Evolutionary conservation across 1,284 basidiomycete species (phyloP).

Genomic region (Puccinia horiana): DNA sequence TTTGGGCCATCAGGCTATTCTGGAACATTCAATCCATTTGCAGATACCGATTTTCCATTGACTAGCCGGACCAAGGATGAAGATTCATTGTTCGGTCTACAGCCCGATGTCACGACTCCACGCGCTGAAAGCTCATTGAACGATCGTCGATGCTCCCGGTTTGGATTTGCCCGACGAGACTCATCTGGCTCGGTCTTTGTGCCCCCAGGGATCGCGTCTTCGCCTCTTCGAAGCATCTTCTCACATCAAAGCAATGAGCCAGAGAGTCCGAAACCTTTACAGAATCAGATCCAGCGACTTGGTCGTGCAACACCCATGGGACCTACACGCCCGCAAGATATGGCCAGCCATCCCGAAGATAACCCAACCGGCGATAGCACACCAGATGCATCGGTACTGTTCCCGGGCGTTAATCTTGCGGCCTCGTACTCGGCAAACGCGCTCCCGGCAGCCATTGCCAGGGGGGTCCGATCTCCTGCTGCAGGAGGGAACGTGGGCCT

Average conservation of each 20-base stretch:
- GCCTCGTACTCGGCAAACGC: constrained; percentile 49
- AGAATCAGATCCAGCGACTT: not conserved
- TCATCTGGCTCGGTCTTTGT: constrained; percentile 23
- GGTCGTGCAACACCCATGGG: not conserved
- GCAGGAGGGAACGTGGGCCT: not conserved
- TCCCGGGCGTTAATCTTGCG: constrained; percentile 44
- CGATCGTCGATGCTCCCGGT: constrained; percentile 41
- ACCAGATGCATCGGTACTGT: constrained; percentile 46
- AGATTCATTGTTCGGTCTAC: not conserved
- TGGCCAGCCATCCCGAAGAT: not conserved
- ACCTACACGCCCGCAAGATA: constrained; percentile 18
- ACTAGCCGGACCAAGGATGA: constrained; percentile 1
- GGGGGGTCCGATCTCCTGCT: constrained; percentile 39
- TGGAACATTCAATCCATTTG: constrained; percentile 48
- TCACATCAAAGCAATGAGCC: constrained; percentile 24
- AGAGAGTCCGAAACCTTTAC: constrained; percentile 4
- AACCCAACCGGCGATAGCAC: constrained; percentile 1
- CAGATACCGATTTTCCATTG: constrained; percentile 28
- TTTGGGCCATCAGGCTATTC: constrained; percentile 33
- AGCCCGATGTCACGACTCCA: not conserved
- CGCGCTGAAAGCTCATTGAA: constrained; percentile 23
- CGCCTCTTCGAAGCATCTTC: constrained; percentile 46
- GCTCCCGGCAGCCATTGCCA: constrained; percentile 37
- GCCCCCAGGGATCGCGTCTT: constrained; percentile 13
- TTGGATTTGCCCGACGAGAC: constrained; percentile 47